These are phyloP conservation scores for Mycena galopus DNA, from an alignment of 768 basidiomycete species.

Conservation along the genomic window DNA sequence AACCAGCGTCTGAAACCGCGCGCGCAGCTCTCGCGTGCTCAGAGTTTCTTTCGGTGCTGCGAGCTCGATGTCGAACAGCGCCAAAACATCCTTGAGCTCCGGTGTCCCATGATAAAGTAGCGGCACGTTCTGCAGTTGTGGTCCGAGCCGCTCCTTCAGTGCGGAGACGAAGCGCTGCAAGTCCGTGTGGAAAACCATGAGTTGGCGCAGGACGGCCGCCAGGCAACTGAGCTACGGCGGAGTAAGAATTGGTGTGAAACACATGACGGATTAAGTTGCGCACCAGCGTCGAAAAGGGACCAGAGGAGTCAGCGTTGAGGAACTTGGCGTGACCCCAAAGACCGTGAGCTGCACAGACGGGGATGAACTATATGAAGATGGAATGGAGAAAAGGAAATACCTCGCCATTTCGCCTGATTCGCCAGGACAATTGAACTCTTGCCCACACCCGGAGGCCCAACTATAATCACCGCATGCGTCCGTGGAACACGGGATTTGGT, in stretches of 20 bases:
- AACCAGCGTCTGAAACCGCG: conserved; percentile 78
- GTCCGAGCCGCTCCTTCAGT: conserved; percentile 72
- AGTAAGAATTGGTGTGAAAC: conserved; percentile 17
- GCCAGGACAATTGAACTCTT: conserved; percentile 80
- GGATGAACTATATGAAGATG: conserved; percentile 1
- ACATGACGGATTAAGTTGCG: conserved; percentile 30
- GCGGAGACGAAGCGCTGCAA: conserved; percentile 73
- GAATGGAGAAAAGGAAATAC: conserved; percentile 47
- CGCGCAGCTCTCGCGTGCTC: conserved; percentile 71
- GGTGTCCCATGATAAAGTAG: conserved; percentile 80
- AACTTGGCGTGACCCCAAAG: conserved; percentile 86
- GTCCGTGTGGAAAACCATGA: conserved; percentile 81
- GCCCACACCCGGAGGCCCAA: conserved; percentile 79
- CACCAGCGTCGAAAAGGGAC: conserved; percentile 78
- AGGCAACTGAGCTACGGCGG: conserved; percentile 68
- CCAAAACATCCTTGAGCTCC: conserved; percentile 74
- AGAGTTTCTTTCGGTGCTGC: conserved; percentile 67
- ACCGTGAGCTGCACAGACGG: conserved; percentile 62
- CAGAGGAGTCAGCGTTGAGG: conserved; percentile 67
- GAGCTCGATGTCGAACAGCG: conserved; percentile 64
- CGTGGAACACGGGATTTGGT: conserved; percentile 58
- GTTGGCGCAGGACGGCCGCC: conserved; percentile 78
- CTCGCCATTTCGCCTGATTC: conserved; percentile 80
- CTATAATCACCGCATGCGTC: conserved; percentile 72
- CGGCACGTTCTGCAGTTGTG: conserved; percentile 77